A percentile compares a stretch with the other conserved stretches of the same genome.
phyloP scores from a whole-genome alignment of 202 grass and related monocot species.

The Panicum hallii region DNA sequence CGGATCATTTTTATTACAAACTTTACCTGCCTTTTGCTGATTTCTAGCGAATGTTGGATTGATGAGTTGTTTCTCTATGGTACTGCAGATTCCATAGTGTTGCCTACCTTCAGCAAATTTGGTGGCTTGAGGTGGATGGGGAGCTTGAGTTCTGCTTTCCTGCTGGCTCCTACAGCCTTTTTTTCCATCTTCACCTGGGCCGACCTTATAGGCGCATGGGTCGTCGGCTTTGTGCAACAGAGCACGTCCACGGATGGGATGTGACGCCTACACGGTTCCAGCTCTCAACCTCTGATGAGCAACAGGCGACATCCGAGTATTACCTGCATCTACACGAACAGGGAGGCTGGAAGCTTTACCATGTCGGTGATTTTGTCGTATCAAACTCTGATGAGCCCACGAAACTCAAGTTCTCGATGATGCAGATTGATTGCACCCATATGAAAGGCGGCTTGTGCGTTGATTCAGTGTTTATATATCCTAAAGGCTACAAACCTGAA shows the following conservation, averaged over 20 bases:
- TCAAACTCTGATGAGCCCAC: conserved; percentile 58
- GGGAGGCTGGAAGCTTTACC: conserved; percentile 88
- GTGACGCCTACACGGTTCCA: conserved; percentile 81
- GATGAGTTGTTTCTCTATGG: conserved; percentile 28
- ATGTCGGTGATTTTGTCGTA: conserved; percentile 83
- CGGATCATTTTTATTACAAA: not conserved
- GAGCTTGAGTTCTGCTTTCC: conserved; percentile 95
- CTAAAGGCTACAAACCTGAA: conserved; percentile 65
- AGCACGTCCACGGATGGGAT: conserved; percentile 97
- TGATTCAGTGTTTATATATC: conserved; percentile 84
- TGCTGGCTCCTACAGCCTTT: conserved; percentile 77
- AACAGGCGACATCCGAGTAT: conserved; percentile 69
- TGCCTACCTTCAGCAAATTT: conserved; percentile 98
- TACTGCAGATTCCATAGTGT: conserved; percentile 77
- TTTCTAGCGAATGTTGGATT: conserved; percentile 28
- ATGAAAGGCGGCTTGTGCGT: conserved; percentile 92
- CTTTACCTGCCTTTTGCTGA: conserved; percentile 7
- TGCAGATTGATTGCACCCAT: conserved; percentile 96
- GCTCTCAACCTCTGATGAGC: conserved; percentile 76
- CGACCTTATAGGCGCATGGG: conserved; percentile 73
- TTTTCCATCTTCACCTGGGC: conserved; percentile 85
- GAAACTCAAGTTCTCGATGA: conserved; percentile 94
- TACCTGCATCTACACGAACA: conserved; percentile 75
- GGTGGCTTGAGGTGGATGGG: conserved; percentile 97
- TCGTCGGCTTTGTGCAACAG: conserved; percentile 68